phyloP scores from a whole-genome alignment of 352 stramenopile genomes.

The Phytophthora fragariae region DNA sequence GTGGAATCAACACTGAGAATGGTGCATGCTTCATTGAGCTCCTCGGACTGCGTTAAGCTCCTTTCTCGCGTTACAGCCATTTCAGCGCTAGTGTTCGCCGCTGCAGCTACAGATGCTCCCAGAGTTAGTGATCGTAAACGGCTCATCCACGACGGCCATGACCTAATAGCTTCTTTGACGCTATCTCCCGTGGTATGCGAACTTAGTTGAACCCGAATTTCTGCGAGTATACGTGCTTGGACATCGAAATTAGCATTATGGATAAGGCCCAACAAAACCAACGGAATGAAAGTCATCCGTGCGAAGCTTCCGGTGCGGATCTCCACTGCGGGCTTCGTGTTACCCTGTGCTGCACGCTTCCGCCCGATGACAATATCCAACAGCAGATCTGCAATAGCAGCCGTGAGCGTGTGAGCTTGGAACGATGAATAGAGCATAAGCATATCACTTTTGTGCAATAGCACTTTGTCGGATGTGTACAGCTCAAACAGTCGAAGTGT shows the following conservation, averaged over 20 bases:
- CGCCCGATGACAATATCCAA: slow-evolving; percentile 73
- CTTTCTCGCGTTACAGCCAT: slow-evolving; percentile 12
- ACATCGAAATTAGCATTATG: slow-evolving; percentile 58
- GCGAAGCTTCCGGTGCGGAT: slow-evolving; percentile 52
- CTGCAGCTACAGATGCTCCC: slow-evolving; percentile 26
- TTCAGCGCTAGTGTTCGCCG: slow-evolving; percentile 12
- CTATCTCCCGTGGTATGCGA: slow-evolving; percentile 54
- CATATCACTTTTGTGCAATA: slow-evolving; percentile 65
- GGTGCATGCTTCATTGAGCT: slow-evolving; percentile 63
- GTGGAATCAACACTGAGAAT: slow-evolving; percentile 63
- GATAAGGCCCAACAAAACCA: slow-evolving; percentile 61
- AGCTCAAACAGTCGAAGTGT: slow-evolving; percentile 73
- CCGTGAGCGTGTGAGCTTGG: slow-evolving; percentile 61
- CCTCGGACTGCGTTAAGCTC: slow-evolving; percentile 38
- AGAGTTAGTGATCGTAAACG: slow-evolving; percentile 52
- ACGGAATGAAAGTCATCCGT: slow-evolving; percentile 63
- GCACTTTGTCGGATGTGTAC: slow-evolving; percentile 72
- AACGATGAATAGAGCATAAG: slow-evolving; percentile 68
- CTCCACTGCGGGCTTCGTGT: slow-evolving; percentile 12
- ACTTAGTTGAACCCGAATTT: slow-evolving; percentile 61
- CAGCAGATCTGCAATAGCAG: slow-evolving; percentile 54
- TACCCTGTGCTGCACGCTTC: slow-evolving; percentile 30
- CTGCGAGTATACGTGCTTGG: slow-evolving; percentile 59
- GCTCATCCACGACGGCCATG: slow-evolving; percentile 74
- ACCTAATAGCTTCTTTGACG: slow-evolving; percentile 74